These are phyloP conservation scores for Aspergillus puulaauensis DNA, from an alignment of 2,329 filamentous ascomycete genomes.

Conservation along the genomic window DNA sequence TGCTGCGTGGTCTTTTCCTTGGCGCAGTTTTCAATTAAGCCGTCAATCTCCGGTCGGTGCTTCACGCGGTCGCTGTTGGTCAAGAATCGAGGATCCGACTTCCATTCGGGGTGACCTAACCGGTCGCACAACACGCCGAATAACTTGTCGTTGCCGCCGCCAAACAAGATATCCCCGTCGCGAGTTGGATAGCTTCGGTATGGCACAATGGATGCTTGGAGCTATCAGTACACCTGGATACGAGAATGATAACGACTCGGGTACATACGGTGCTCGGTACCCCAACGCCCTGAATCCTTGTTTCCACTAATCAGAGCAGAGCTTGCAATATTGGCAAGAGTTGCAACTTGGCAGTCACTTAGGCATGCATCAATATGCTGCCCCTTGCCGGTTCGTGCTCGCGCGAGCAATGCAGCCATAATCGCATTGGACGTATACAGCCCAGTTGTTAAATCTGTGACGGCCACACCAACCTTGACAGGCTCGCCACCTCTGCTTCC, in stretches of 20 bases:
- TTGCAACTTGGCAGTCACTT: conserved; percentile 93
- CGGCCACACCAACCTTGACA: conserved; percentile 95
- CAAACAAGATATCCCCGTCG: conserved; percentile 63
- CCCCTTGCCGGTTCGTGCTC: conserved; percentile 72
- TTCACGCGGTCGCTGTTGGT: conserved; percentile 61
- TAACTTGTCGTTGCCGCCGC: conserved; percentile 63
- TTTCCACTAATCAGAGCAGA: conserved; percentile 86
- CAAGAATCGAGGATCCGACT: conserved; percentile 54
- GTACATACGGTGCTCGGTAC: conserved; percentile 81
- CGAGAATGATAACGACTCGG: background rate
- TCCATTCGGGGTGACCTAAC: conserved; percentile 60
- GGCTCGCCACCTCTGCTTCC: conserved; percentile 83
- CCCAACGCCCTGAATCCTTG: conserved; percentile 87
- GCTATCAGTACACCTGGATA: conserved; percentile 24
- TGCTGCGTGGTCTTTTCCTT: conserved; percentile 76
- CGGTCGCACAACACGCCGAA: conserved; percentile 61
- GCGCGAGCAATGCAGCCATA: conserved; percentile 84
- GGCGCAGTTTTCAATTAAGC: conserved; percentile 74
- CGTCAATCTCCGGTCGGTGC: conserved; percentile 75
- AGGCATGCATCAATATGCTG: conserved; percentile 91
- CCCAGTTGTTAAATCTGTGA: conserved; percentile 93
- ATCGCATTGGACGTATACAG: conserved; percentile 94
- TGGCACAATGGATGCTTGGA: conserved; percentile 85
- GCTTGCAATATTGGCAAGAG: conserved; percentile 90
- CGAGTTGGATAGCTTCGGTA: conserved; percentile 76